These are phyloP conservation scores for Solanum hybrid DNA, from an alignment of 305 asterid genomes.

Conservation along the genomic window DNA sequence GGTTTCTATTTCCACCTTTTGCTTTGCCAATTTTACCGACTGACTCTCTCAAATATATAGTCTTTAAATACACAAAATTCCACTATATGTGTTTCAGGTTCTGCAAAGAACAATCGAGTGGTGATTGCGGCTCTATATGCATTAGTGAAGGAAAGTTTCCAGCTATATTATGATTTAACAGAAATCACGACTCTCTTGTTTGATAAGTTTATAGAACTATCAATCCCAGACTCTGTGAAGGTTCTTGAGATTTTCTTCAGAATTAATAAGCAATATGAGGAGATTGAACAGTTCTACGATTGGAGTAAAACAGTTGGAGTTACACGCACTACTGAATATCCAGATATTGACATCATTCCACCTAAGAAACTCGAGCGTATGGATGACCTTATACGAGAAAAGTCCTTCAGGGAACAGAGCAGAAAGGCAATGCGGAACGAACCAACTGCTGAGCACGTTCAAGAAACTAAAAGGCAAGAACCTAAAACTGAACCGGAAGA, in stretches of 20 bases:
- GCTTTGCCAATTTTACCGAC: too few species aligned
- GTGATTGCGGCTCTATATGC: slow-evolving; percentile 68
- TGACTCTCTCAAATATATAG: too few species aligned
- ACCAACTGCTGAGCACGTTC: slow-evolving; percentile 16
- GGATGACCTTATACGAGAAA: slow-evolving; percentile 71
- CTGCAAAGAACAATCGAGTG: slow-evolving; percentile 54
- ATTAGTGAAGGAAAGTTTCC: slow-evolving; percentile 71
- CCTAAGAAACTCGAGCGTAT: slow-evolving; percentile 70
- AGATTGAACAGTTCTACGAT: slow-evolving; percentile 56
- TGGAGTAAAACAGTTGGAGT: slow-evolving; percentile 69
- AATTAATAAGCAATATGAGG: slow-evolving; percentile 73
- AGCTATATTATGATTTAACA: slow-evolving; percentile 53
- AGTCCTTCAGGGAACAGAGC: slow-evolving; percentile 25
- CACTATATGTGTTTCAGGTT: slow-evolving; percentile 33
- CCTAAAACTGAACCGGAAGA: slow-evolving; percentile 26
- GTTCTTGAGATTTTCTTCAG: slow-evolving; percentile 62
- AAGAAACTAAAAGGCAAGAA: slow-evolving; percentile 12
- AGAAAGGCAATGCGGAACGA: slow-evolving; percentile 16
- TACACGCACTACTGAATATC: slow-evolving; percentile 63
- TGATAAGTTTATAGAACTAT: slow-evolving; percentile 74
- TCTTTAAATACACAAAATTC: neutral
- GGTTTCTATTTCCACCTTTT: slow-evolving; percentile 26
- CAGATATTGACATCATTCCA: slow-evolving; percentile 69
- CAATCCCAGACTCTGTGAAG: slow-evolving; percentile 43
- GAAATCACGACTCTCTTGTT: slow-evolving; percentile 59